phyloP scores from a whole-genome alignment of 805 yeast genomes.

The Candida fluviatilis region DNA sequence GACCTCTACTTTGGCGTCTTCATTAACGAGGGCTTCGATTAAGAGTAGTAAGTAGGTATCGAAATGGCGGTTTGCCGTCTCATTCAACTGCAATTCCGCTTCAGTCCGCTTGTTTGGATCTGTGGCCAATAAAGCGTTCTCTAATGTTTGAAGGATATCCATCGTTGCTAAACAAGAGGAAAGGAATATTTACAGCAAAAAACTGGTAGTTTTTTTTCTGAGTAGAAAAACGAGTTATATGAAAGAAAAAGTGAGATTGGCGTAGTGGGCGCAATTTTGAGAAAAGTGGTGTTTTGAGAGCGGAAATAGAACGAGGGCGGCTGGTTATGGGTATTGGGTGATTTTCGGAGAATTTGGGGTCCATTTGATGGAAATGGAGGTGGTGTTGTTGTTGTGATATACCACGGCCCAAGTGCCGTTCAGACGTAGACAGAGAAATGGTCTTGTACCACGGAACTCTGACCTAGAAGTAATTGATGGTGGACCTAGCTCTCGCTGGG shows the following conservation, averaged over 20 bases:
- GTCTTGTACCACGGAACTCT: too few species aligned
- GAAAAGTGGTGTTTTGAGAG: too few species aligned
- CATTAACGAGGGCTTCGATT: slow-evolving; percentile 68
- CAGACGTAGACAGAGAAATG: too few species aligned
- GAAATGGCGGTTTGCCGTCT: slow-evolving; percentile 72
- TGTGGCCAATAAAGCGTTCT: slow-evolving; percentile 70
- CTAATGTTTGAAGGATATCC: slow-evolving; percentile 66
- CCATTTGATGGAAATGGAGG: too few species aligned
- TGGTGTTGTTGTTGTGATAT: too few species aligned
- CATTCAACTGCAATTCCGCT: slow-evolving; percentile 74
- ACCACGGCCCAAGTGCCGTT: too few species aligned
- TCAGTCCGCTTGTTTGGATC: slow-evolving; percentile 63
- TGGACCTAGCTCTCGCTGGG: too few species aligned
- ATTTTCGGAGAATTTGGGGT: too few species aligned
- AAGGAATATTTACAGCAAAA: not conserved
- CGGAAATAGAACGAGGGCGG: too few species aligned
- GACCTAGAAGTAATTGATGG: too few species aligned
- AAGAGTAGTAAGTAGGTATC: slow-evolving; percentile 67
- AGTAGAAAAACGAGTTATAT: not conserved
- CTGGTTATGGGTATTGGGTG: too few species aligned
- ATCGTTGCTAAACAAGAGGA: slow-evolving; percentile 7
- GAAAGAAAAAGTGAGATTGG: not conserved
- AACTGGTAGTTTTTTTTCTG: slow-evolving; percentile 2
- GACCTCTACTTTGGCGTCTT: slow-evolving; percentile 65
- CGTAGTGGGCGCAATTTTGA: not conserved